Conservation (phyloP, 495 filamentous ascomycete species). For the Penicillium samsonianum region DNA sequence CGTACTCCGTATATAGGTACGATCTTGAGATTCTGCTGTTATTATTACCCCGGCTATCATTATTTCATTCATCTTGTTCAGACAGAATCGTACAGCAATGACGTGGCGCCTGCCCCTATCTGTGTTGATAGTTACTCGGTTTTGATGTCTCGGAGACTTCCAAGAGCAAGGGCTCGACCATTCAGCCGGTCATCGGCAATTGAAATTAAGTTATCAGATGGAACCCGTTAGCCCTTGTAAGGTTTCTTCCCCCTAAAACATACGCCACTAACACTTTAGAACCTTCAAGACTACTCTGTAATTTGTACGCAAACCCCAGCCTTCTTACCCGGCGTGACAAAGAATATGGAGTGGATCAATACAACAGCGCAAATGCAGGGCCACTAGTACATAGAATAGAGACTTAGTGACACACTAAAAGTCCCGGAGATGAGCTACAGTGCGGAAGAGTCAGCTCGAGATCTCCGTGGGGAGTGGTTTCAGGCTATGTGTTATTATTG, state of each 20-base stretch:
- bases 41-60: neutral
- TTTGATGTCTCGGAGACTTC: neutral
- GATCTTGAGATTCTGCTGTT: neutral
- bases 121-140: constrained; percentile 2
- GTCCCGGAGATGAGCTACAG: neutral
- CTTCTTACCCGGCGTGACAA: neutral
- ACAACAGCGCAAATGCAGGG: neutral
- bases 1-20: constrained; percentile 6
- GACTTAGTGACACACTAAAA: neutral
- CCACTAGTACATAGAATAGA: neutral
- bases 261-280: neutral
- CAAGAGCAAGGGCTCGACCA: neutral
- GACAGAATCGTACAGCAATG: neutral
- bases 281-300: neutral
- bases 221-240: neutral
- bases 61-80: neutral
- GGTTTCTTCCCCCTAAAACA: neutral
- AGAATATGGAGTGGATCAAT: neutral
- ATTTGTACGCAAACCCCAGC: neutral
- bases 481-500: neutral
- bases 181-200: neutral
- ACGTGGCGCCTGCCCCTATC: neutral
- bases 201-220: constrained; percentile 26
- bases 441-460: neutral
- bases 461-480: neutral